Evolutionary conservation across 2,329 filamentous ascomycete genomes (phyloP), one percentile per base, ranked within the genome.

Genomic region (Cladophialophora carrionii): DNA sequence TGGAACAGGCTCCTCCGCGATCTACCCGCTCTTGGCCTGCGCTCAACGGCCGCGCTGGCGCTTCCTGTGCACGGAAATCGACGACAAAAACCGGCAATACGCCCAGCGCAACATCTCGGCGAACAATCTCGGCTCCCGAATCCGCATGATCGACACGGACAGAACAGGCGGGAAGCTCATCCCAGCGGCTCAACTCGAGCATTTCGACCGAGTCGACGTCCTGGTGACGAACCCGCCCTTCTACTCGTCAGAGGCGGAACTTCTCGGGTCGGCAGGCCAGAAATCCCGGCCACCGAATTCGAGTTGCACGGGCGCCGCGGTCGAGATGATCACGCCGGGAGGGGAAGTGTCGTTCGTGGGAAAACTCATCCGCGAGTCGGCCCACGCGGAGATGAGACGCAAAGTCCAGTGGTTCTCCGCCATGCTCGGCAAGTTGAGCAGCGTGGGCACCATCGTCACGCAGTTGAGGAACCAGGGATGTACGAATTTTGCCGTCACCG

Each of bases 171-270:
- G 84, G 41, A 71, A 79, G 0, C 78, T 97, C 1, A 82, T 98
- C 5, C 88, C 90, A 0, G 71, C 72, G 29, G 61, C 75, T n/a
- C 68, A 68, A 20, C 55, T 74, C 26, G 69, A 76, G 60, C 71
- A 65, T 24, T 74, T 85, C 4, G 74, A 78, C 2, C 12, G 48
- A 51, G 81, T 96, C 51, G 88, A 94, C 74, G 97, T 98, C 75
- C 87, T 86, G 64, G 96, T 98, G 87, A 94, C 90, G 69, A 99
- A 99, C 71, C 95, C 95, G 0, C 95, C 95, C 0, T 99, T 99
- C 78, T 98, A 97, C 79, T 77, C 82, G n/a, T 92, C 90, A 0
- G 79, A 84, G 2, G 77, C 83, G 4, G 92, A 96, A 57, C 85
- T 97, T 77, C 70, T 83, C 2, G 78, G 80, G 3, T 89, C 88